A percentile compares a stretch with the other conserved stretches of the same genome.
phyloP scores from a whole-genome alignment of 169 alveolate species.

The Plasmodium coatneyi region DNA sequence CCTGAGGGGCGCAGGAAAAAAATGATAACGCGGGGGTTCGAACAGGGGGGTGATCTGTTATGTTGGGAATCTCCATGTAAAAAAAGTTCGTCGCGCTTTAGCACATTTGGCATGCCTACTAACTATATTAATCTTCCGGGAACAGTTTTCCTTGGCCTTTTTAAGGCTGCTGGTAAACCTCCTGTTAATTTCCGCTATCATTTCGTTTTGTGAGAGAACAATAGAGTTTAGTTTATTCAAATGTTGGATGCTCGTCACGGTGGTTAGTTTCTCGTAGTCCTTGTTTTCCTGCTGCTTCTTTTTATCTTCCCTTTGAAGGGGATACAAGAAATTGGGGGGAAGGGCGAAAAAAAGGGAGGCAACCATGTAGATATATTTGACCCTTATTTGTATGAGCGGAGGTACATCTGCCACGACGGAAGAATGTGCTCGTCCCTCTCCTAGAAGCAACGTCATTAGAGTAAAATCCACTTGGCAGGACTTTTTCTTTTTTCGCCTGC shows the following conservation, averaged over 20 bases:
- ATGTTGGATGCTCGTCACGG: constrained; percentile 16
- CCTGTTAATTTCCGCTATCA: constrained; percentile 35
- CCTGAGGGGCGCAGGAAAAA: neutral
- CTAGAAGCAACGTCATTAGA: neutral
- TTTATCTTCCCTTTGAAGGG: constrained; percentile 33
- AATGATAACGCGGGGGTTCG: neutral
- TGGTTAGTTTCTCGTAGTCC: constrained; percentile 33
- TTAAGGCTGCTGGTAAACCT: constrained; percentile 18
- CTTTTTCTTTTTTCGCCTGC: neutral
- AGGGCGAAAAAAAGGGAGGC: neutral
- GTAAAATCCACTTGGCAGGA: neutral
- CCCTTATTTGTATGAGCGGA: neutral
- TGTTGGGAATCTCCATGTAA: neutral
- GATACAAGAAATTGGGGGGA: neutral
- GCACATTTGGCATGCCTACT: neutral
- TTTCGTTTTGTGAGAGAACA: constrained; percentile 41
- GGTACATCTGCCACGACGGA: neutral
- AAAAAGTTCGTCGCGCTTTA: neutral
- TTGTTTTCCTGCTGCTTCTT: constrained; percentile 12
- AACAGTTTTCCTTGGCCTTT: constrained; percentile 4
- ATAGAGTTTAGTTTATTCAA: constrained; percentile 47
- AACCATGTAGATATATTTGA: neutral
- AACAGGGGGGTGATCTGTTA: neutral
- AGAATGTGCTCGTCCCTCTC: neutral
- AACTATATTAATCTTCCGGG: constrained; percentile 45